Percentiles rank a stretch among this genome's conserved stretches.
Conservation (phyloP, 495 filamentous ascomycete species). For the Aspergillus steynii region DNA sequence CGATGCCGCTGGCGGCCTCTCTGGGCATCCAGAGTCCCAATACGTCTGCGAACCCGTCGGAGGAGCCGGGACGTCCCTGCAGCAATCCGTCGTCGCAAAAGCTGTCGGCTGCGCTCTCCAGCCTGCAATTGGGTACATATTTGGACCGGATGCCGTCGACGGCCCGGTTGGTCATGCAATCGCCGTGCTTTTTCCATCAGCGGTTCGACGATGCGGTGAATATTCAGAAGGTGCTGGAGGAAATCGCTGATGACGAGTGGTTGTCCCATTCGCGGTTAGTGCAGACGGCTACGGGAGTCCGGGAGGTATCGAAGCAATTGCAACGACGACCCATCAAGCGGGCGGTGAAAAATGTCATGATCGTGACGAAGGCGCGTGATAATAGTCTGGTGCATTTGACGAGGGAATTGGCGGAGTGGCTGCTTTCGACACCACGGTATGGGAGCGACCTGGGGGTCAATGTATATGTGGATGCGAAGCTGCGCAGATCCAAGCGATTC, state of each 20-base stretch:
- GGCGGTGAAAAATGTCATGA: slow-evolving; percentile 88
- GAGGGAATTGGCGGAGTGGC: slow-evolving; percentile 80
- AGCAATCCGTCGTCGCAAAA: slow-evolving; percentile 57
- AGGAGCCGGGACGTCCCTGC: slow-evolving; percentile 46
- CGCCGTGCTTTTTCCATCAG: slow-evolving; percentile 96
- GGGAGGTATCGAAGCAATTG: slow-evolving; percentile 92
- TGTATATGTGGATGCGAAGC: slow-evolving; percentile 92
- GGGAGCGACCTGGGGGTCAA: slow-evolving; percentile 78
- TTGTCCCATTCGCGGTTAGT: slow-evolving; percentile 90
- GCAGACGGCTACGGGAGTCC: slow-evolving; percentile 90
- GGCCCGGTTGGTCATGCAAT: slow-evolving; percentile 68
- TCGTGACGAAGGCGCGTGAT: slow-evolving; percentile 94
- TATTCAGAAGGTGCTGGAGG: slow-evolving; percentile 90
- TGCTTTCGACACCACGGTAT: slow-evolving; percentile 81
- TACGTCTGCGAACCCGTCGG: slow-evolving; percentile 31
- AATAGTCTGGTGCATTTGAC: slow-evolving; percentile 85
- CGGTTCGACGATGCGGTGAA: slow-evolving; percentile 95
- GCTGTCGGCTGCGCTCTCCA: slow-evolving; percentile 65
- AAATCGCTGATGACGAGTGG: slow-evolving; percentile 85
- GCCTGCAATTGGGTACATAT: slow-evolving; percentile 49
- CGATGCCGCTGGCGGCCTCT: slow-evolving; percentile 51
- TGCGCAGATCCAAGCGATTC: slow-evolving; percentile 84
- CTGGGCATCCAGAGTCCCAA: slow-evolving; percentile 43
- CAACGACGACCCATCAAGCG: slow-evolving; percentile 85
- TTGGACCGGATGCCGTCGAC: slow-evolving; percentile 57